These are phyloP conservation scores for Spiraea crenata DNA, from an alignment of 331 rosid species.

Conservation along the genomic window DNA sequence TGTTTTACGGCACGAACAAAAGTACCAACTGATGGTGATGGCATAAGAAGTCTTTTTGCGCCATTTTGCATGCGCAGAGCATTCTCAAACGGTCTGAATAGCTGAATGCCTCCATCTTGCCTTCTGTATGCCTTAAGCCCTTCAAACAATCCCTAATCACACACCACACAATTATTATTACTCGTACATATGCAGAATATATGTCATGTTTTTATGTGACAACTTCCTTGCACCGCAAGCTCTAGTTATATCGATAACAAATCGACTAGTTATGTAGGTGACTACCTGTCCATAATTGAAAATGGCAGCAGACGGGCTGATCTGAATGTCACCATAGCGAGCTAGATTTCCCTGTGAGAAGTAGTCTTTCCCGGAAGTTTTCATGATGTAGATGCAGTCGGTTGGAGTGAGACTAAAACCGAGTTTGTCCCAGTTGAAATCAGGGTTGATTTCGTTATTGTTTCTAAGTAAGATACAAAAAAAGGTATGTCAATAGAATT, in stretches of 20 bases:
- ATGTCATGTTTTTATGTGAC: too few relatives aligned
- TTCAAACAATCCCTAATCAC: slow-evolving; percentile 45
- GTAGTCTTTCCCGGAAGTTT: slow-evolving; percentile 18
- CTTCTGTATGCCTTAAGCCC: slow-evolving; percentile 42
- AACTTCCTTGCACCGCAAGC: not conserved
- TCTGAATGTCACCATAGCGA: slow-evolving; percentile 29
- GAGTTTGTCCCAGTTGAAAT: slow-evolving; percentile 34
- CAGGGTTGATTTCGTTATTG: too few relatives aligned
- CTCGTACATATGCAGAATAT: not conserved
- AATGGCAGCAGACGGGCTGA: slow-evolving; percentile 32
- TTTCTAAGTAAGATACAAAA: too few relatives aligned
- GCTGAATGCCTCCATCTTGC: slow-evolving; percentile 30
- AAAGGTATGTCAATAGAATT: too few relatives aligned
- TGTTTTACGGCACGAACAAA: slow-evolving; percentile 36
- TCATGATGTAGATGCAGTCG: slow-evolving; percentile 34
- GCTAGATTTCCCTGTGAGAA: slow-evolving; percentile 26
- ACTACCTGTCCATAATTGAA: slow-evolving; percentile 48
- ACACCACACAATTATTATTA: not conserved
- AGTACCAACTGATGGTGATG: slow-evolving; percentile 34
- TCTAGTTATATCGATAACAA: not conserved
- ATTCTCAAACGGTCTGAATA: slow-evolving; percentile 40
- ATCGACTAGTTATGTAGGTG: too few relatives aligned
- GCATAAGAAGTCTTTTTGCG: slow-evolving; percentile 41
- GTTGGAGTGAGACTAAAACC: slow-evolving; percentile 28
- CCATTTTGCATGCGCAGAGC: slow-evolving; percentile 36